Evolutionary conservation across 2,329 filamentous ascomycete species (phyloP).

Genomic region (Colletotrichum viniferum): DNA sequence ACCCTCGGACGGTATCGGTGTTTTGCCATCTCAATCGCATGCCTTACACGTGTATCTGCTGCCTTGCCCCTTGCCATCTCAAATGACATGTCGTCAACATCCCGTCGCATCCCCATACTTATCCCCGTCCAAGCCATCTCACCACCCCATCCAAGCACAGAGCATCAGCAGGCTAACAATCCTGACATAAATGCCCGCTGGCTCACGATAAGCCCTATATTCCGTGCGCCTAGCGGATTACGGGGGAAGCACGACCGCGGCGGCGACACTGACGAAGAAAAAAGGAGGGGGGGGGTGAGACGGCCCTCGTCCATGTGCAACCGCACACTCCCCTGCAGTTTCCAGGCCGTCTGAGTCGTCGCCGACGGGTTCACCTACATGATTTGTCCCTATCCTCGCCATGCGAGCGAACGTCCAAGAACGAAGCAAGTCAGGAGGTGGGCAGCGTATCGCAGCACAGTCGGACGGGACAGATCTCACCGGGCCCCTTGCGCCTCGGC

Average conservation of each 20-base stretch:
- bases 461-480: background rate
- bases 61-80: background rate
- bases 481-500: background rate
- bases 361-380: background rate
- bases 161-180: background rate
- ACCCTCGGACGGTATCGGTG: background rate
- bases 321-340: slow-evolving; percentile 4
- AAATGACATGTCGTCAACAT: background rate
- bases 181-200: background rate
- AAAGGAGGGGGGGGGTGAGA: slow-evolving; percentile 12
- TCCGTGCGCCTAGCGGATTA: slow-evolving; percentile 14
- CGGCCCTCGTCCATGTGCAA: slow-evolving; percentile 8
- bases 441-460: no score
- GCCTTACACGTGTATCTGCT: background rate
- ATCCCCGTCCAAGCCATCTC: background rate
- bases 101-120: background rate
- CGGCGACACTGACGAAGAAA: background rate
- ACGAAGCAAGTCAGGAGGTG: background rate
- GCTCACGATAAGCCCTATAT: slow-evolving; percentile 14
- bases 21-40: background rate
- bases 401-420: background rate
- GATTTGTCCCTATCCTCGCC: background rate
- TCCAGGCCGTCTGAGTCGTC: slow-evolving; percentile 6
- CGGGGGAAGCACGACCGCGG: background rate
- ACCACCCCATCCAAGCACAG: background rate